Percentiles rank a stretch among this genome's conserved stretches.
Evolutionary conservation across 495 filamentous ascomycete genomes (phyloP).

Genomic region (Astrothelium macrocarpum): DNA sequence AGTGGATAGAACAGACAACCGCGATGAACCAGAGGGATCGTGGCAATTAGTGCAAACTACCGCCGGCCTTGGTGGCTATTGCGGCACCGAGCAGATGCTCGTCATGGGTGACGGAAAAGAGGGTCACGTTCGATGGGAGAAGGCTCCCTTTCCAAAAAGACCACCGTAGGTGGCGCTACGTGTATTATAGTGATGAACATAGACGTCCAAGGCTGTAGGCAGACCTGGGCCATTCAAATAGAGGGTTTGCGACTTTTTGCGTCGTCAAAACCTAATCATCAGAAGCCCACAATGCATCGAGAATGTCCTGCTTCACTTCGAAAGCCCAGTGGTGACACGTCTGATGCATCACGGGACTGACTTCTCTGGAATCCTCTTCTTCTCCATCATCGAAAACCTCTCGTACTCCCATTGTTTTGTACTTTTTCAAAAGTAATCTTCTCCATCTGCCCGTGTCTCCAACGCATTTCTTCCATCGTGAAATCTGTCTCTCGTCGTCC

Average conservation of each 20-base stretch:
- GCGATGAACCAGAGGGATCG: background rate
- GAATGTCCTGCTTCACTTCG: constrained; percentile 36
- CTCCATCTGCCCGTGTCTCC: constrained; percentile 40
- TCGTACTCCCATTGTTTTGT: constrained; percentile 33
- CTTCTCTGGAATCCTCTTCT: constrained; percentile 33
- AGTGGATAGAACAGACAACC: background rate
- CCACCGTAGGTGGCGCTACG: background rate
- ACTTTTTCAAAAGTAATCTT: constrained; percentile 38
- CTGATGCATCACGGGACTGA: constrained; percentile 44
- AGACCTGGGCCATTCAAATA: background rate
- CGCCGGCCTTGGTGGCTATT: background rate
- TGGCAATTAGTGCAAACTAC: background rate
- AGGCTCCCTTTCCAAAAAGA: background rate
- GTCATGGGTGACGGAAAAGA: background rate
- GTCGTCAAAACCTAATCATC: background rate
- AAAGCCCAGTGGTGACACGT: constrained; percentile 44
- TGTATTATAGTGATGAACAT: background rate
- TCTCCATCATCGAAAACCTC: constrained; percentile 40
- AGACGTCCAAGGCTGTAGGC: background rate
- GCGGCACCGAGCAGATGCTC: background rate
- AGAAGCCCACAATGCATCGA: constrained; percentile 37
- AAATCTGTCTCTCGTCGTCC: constrained; percentile 41
- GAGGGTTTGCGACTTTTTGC: background rate
- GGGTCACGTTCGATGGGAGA: background rate
- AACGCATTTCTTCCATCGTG: constrained; percentile 39